These are phyloP conservation scores for Amphichorda felina DNA, from an alignment of 2,329 filamentous ascomycete species.

Conservation along the genomic window DNA sequence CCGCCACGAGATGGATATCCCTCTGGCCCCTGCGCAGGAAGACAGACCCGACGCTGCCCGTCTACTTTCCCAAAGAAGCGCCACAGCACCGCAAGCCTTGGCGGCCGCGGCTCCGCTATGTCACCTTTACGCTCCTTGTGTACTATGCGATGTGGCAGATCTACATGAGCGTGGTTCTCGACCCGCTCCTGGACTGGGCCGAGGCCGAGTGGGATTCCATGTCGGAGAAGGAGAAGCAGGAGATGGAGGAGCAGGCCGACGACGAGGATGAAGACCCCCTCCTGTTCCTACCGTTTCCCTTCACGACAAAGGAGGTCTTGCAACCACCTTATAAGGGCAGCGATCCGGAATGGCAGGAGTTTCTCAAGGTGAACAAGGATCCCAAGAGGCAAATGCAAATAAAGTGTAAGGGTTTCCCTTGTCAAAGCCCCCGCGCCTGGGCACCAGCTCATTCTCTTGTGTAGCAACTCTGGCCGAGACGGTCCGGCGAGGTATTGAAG, in stretches of 20 bases:
- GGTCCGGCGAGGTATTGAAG: slow-evolving; percentile 23
- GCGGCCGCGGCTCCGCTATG: slow-evolving; percentile 3
- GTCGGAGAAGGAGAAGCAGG: slow-evolving; percentile 29
- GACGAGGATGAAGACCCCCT: slow-evolving; percentile 30
- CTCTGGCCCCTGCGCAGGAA: slow-evolving; percentile 19
- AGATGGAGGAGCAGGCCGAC: slow-evolving; percentile 24
- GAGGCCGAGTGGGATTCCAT: slow-evolving; percentile 29
- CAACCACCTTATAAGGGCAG: slow-evolving; percentile 38
- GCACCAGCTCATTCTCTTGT: neutral
- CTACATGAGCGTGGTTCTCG: slow-evolving; percentile 33
- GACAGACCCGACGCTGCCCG: slow-evolving; percentile 11
- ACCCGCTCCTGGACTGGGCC: slow-evolving; percentile 28
- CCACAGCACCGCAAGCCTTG: neutral
- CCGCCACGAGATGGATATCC: slow-evolving; percentile 15
- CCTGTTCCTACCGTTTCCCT: slow-evolving; percentile 50
- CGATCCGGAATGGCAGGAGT: slow-evolving; percentile 54
- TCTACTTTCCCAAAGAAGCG: slow-evolving; percentile 17
- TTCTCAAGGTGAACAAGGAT: slow-evolving; percentile 46
- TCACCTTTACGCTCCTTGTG: slow-evolving; percentile 17
- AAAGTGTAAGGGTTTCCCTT: slow-evolving; percentile 22
- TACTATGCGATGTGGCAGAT: slow-evolving; percentile 26
- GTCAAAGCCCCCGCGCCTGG: neutral
- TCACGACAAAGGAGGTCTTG: slow-evolving; percentile 36
- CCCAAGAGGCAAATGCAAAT: slow-evolving; percentile 32
- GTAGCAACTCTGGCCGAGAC: slow-evolving; percentile 24